Evolutionary conservation across 805 yeast genomes (phyloP), one percentile per base, ranked within the genome.

Genomic region (Pichia exigua): DNA sequence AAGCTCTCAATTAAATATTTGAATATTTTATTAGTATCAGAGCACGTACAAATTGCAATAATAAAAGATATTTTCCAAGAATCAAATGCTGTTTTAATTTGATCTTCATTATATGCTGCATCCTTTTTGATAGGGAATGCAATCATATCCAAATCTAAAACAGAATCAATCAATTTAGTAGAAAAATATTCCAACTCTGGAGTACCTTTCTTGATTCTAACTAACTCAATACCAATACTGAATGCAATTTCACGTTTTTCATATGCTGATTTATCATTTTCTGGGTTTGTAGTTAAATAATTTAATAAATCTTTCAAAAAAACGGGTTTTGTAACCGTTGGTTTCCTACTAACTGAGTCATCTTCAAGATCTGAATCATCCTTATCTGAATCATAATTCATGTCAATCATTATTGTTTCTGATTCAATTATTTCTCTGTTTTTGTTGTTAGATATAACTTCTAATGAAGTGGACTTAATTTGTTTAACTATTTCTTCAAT

Each of bases 271-370:
- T 72, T 65, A 44, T 74, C 74, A 20, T 71, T 72, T 5, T 72
- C 66, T 2, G 69, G 62, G 28, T 76, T 76, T 0, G 73, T 71
- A 12, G 70, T 68, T 18, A 85, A 70, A 58, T 83, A 85, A 15
- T 70, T 66, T 5, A 88, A 60, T 21, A 91, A 68, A 54, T 89
- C 96, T 56, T 85, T 83, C 41, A 92, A 66, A 59, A 88, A 92
- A 2, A 87, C 73, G 0, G 89, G 90, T 2, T 69, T 65, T 0
- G 73, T 61, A 0, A 79, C 70, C 6, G 63, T 67, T 2, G 65
- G 63, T 8, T 63, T 61, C 15, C 67, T 59, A 1, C 67, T 67
- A 4, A 75, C 52, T 0, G 81, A 67, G 0, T 80, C 77, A 55
- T 59, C 65, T 20, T 65, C 66, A 22, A 75, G 84, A 17, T 84